Evolutionary conservation across 176 grass and related monocot species (phyloP), one percentile per base, ranked within the genome.

Genomic region (Carex littledalei): DNA sequence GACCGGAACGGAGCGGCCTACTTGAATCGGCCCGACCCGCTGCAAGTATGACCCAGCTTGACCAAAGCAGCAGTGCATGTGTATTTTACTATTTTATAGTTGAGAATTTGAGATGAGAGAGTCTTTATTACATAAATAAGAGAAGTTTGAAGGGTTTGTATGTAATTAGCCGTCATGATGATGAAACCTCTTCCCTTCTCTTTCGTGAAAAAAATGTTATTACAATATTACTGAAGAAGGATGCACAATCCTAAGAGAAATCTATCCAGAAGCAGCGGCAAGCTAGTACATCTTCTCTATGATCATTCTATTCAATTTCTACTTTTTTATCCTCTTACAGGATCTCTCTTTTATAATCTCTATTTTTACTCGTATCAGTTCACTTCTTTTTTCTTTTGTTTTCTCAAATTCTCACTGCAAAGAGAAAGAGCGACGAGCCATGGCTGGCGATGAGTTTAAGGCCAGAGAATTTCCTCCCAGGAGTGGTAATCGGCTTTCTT

Each of bases 401-500:
- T 16, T 5, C 60, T 82, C 10, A 26, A 75, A 56, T 35, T 61
- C 24, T 15, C 22, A 29, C 26, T 55, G 47, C 45, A 29, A 77
- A 77, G 73, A 87, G 90, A 29, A 77, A 77, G 73, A 87, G 90
- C 80, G 89, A 95, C 84, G 91, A 98, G 31, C 93, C 88, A 88
- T 98, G 93, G 96, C 87, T 98, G 15, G 93, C 96, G 37, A 84
- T 79, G 81, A 89, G 91, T 78, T 20, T 95, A 21, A 92, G 85
- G 75, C 89, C 90, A 61, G 88, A 80, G 67, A 92, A 91, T 60
- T 87, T 94, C 80, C 88, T 98, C 37, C 93, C 93, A 7, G 93
- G 96, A 0, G 49, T 95, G 52, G 72, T 89, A 32, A 92, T 98
- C n/a, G 93, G 93, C 1, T 95, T 98, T 81, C 80, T 98, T 21